phyloP scores from a whole-genome alignment of 2,329 filamentous ascomycete genomes.

The Exserohilum rostratum region DNA sequence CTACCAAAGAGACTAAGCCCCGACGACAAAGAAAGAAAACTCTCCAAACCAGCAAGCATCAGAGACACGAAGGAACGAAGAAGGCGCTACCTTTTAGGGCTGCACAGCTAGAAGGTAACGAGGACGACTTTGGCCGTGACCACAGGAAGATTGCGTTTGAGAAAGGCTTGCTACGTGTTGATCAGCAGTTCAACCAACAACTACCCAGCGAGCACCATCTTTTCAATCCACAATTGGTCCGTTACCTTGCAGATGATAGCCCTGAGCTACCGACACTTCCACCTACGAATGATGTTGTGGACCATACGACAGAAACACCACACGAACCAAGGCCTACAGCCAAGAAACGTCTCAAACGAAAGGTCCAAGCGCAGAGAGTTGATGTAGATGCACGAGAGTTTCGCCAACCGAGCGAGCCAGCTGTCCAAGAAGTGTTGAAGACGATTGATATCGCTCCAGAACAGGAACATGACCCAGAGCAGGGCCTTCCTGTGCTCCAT shows the following conservation, averaged over 20 bases:
- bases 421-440: slow-evolving; percentile 23
- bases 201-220: slow-evolving; percentile 15
- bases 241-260: slow-evolving; percentile 43
- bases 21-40: slow-evolving; percentile 3
- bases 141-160: slow-evolving; percentile 49
- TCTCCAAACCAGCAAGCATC: not conserved
- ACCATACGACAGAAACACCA: slow-evolving; percentile 6
- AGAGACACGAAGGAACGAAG: not conserved
- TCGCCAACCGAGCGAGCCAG: slow-evolving; percentile 52
- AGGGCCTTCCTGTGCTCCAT: slow-evolving; percentile 28
- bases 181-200: slow-evolving; percentile 32
- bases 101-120: slow-evolving; percentile 53
- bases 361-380: slow-evolving; percentile 53
- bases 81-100: slow-evolving; percentile 29
- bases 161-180: slow-evolving; percentile 36
- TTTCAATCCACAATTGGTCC: slow-evolving; percentile 38
- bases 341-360: slow-evolving; percentile 39
- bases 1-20: not conserved
- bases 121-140: slow-evolving; percentile 43
- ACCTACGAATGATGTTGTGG: slow-evolving; percentile 22
- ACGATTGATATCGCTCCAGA: not conserved
- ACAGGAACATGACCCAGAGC: slow-evolving; percentile 10
- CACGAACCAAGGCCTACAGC: slow-evolving; percentile 6
- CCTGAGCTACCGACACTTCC: slow-evolving; percentile 27
- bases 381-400: slow-evolving; percentile 55